A percentile compares a stretch with the other conserved stretches of the same genome.
These are phyloP conservation scores for Alternaria conjuncta DNA, from an alignment of 2,329 filamentous ascomycete genomes.

Conservation along the genomic window DNA sequence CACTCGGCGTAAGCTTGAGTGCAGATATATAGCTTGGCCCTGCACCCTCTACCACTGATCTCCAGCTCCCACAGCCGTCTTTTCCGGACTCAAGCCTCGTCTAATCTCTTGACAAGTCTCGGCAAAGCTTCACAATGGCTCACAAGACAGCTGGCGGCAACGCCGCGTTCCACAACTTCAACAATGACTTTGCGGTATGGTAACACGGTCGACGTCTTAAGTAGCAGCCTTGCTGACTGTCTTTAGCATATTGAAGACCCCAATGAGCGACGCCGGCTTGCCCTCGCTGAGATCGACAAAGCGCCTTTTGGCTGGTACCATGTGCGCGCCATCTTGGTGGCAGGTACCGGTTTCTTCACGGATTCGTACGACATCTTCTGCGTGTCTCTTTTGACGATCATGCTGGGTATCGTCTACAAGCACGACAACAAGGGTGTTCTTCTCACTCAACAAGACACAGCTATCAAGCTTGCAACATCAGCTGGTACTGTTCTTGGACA, in stretches of 20 bases:
- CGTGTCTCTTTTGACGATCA: constrained; percentile 57
- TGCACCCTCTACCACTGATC: background rate
- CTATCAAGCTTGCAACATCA: constrained; percentile 85
- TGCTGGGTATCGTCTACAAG: constrained; percentile 83
- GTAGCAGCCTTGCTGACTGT: background rate
- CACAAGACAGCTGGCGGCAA: constrained; percentile 31
- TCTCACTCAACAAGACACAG: constrained; percentile 73
- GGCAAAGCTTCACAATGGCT: constrained; percentile 22
- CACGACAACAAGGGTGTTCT: constrained; percentile 58
- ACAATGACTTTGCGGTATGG: constrained; percentile 42
- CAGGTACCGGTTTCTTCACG: constrained; percentile 85
- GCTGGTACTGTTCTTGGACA: constrained; percentile 85
- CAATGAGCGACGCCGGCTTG: constrained; percentile 78
- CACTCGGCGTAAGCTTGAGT: constrained; percentile 5
- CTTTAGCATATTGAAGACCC: constrained; percentile 64
- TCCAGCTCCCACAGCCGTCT: constrained; percentile 1
- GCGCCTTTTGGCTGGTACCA: constrained; percentile 85
- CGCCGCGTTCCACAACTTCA: constrained; percentile 35
- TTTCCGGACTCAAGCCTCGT: constrained; percentile 14
- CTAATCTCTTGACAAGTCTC: constrained; percentile 11
- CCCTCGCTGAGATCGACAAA: constrained; percentile 82
- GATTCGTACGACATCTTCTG: constrained; percentile 74
- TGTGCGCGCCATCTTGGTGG: constrained; percentile 76
- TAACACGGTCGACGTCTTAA: background rate
- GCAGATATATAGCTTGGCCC: constrained; percentile 16